Conservation (phyloP, 306 rosid species). For the Trifolium pratense region DNA sequence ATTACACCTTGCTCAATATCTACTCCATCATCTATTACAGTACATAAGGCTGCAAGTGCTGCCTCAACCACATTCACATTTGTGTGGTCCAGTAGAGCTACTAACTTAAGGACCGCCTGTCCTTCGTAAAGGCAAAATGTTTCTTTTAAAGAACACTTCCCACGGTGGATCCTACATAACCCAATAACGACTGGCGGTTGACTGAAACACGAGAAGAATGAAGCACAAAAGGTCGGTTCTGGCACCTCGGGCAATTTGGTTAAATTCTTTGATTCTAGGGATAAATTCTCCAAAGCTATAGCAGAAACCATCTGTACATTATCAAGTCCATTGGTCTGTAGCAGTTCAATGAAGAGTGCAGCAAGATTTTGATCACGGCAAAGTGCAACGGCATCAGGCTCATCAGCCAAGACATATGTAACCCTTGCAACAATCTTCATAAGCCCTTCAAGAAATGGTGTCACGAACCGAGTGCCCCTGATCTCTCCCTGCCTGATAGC, state of each 20-base stretch:
- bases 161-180: conserved; percentile 80
- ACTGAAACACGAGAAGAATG: conserved; percentile 73
- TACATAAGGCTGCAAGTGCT: conserved; percentile 83
- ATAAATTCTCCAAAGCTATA: conserved; percentile 82
- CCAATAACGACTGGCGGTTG: conserved; percentile 69
- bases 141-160: conserved; percentile 77
- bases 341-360: conserved; percentile 72
- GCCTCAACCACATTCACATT: conserved; percentile 95
- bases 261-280: conserved; percentile 74
- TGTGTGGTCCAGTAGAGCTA: conserved; percentile 90
- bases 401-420: conserved; percentile 73
- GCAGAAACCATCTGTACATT: conserved; percentile 97
- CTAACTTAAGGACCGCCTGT: conserved; percentile 73
- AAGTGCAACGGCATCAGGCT: conserved; percentile 72
- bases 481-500: conserved; percentile 79
- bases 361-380: conserved; percentile 76
- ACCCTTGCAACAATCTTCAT: conserved; percentile 86
- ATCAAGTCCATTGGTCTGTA: conserved; percentile 88
- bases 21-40: conserved; percentile 87
- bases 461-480: conserved; percentile 81
- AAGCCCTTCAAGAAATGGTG: conserved; percentile 88
- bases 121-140: conserved; percentile 86
- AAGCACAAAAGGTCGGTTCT: conserved; percentile 62
- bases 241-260: conserved; percentile 75
- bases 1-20: conserved; percentile 83